Evolutionary conservation across 2,329 filamentous ascomycete genomes (phyloP), one percentile per base, ranked within the genome.

Genomic region (Nigrospora sphaerica): DNA sequence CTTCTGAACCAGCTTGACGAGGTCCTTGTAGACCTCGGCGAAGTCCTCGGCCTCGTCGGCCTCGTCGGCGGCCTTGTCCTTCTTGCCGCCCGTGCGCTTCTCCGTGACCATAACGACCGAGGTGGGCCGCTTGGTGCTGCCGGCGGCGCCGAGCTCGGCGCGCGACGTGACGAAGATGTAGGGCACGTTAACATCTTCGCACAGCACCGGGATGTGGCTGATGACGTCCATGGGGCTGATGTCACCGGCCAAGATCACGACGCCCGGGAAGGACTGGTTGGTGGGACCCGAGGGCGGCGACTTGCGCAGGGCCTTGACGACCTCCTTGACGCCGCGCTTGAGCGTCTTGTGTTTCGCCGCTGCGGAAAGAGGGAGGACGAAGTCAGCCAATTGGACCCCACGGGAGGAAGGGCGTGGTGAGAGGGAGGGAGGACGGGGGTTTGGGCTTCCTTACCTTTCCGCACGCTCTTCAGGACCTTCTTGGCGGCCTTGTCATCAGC

Each of bases 171-270:
- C 88, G 69, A 95, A 98, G 68, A 98, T 82, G 73, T 97, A 98
- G 32, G 93, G 93, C 50, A 96, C 88, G 70, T 88, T 88, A 78
- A 96, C 91, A 72, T 97, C 92, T 74, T 98, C 93, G 78, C 93
- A 97, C 48, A 97, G 85, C 48, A 98, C 88, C 60, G 93, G 93
- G 55, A 98, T 88, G 73, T 98, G 93, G 50, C 88, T 93, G 73
- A 98, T 96, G 66, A 98, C 93, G 69, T 98, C 93, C 84, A 93
- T 92, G 55, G 93, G 93, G 45, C 88, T 95, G 74, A 98, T 97
- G 70, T 98, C 93, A 59, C 88, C 93, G 33, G 93, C 93, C 57
- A 98, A 88, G 66, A 98, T 77, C 60, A 96, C 89, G 56, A 98
- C 78, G 55, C 83, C 78, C 39, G 87, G 83, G 61, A 83, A 75